These are phyloP conservation scores for Cryphonectria naterciae DNA, from an alignment of 2,329 filamentous ascomycete species.

Conservation along the genomic window DNA sequence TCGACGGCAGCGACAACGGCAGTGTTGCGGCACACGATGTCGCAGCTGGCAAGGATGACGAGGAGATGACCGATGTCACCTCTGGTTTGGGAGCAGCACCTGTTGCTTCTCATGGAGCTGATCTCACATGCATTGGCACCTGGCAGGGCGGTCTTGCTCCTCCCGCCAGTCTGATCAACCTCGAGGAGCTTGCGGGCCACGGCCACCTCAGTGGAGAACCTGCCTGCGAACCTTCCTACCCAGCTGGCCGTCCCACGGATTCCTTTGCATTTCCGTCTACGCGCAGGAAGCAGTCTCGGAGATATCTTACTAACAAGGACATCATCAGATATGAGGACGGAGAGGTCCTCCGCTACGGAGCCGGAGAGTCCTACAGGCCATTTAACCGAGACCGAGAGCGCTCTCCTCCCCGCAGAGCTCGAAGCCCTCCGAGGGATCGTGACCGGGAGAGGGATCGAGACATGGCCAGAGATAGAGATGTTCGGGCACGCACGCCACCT, in stretches of 20 bases:
- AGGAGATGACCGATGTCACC: background rate
- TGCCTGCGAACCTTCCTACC: background rate
- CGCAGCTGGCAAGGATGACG: background rate
- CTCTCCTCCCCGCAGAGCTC: slow-evolving; percentile 35
- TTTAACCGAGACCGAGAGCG: slow-evolving; percentile 46
- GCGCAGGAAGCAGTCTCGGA: background rate
- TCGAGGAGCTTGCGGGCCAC: background rate
- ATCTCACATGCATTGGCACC: background rate
- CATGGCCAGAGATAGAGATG: slow-evolving; percentile 28
- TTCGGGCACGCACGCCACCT: slow-evolving; percentile 35
- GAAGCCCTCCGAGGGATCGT: slow-evolving; percentile 38
- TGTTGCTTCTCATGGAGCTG: background rate
- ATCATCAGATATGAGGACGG: slow-evolving; percentile 60
- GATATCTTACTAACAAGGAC: slow-evolving; percentile 28
- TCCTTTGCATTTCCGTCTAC: background rate
- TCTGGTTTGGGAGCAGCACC: background rate
- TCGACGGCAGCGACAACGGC: background rate
- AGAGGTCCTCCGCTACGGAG: slow-evolving; percentile 64
- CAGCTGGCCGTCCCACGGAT: background rate
- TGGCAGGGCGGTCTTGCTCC: background rate
- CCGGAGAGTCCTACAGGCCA: slow-evolving; percentile 64
- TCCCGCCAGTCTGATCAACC: background rate
- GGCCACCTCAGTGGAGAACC: background rate
- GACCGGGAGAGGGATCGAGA: slow-evolving; percentile 44
- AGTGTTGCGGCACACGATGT: background rate